These are phyloP conservation scores for Aspergillus latus DNA, from an alignment of 2,329 filamentous ascomycete species.

Conservation along the genomic window DNA sequence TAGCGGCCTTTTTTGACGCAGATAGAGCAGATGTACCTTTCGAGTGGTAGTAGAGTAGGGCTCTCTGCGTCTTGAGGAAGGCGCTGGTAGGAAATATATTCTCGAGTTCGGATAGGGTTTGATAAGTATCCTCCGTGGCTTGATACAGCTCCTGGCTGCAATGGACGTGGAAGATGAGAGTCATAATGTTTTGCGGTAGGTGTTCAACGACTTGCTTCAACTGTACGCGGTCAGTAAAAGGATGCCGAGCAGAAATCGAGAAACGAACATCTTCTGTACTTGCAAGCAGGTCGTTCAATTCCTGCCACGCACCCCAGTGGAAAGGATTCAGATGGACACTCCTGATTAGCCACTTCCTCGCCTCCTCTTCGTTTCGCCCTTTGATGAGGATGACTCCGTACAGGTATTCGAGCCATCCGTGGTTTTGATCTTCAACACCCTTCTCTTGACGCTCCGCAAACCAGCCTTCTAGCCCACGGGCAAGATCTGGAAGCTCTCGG, in stretches of 20 bases:
- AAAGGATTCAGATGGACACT: conserved; percentile 89
- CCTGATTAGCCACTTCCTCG: conserved; percentile 80
- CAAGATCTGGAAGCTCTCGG: conserved; percentile 75
- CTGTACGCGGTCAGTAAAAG: conserved; percentile 45
- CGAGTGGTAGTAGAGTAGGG: conserved; percentile 83
- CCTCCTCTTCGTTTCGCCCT: conserved; percentile 83
- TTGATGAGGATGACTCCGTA: conserved; percentile 90
- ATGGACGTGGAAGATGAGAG: conserved; percentile 89
- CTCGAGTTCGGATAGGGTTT: conserved; percentile 73
- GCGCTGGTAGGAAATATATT: conserved; percentile 82
- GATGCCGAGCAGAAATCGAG: neutral
- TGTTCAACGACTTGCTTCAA: conserved; percentile 69
- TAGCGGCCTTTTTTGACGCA: conserved; percentile 11
- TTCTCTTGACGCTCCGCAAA: conserved; percentile 67
- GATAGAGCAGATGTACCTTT: conserved; percentile 52
- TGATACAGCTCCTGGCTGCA: conserved; percentile 91
- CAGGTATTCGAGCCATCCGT: conserved; percentile 83
- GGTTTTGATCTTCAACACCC: conserved; percentile 62
- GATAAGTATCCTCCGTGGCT: conserved; percentile 71
- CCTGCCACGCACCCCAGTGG: conserved; percentile 97
- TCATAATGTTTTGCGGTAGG: conserved; percentile 86
- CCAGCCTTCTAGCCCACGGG: conserved; percentile 75
- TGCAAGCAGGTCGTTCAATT: conserved; percentile 77
- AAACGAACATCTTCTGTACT: conserved; percentile 74
- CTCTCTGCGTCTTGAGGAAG: conserved; percentile 87